Conservation (phyloP, 257 asterid genomes). For the Solanum sejunctum region DNA sequence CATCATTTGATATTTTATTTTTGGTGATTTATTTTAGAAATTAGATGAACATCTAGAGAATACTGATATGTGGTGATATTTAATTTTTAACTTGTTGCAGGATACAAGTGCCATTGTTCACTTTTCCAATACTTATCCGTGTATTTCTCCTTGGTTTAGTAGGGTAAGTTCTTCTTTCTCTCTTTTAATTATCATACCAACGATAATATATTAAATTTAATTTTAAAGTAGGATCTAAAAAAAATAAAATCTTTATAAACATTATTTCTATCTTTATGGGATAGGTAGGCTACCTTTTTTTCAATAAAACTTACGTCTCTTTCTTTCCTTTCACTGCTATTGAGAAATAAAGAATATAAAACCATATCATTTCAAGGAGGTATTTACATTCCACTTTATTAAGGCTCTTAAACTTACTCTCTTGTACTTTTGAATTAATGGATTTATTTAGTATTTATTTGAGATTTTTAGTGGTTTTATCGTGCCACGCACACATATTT, state of each 20-base stretch:
- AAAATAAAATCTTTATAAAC: too few relatives aligned
- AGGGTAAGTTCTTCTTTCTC: constrained; percentile 30
- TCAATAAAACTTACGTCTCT: background rate
- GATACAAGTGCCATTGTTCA: constrained; percentile 30
- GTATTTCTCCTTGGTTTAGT: constrained; percentile 53
- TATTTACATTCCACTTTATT: background rate
- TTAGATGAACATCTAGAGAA: background rate
- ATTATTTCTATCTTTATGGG: background rate
- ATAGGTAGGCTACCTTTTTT: background rate
- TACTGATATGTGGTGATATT: too few relatives aligned
- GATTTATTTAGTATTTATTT: background rate
- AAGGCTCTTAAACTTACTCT: background rate
- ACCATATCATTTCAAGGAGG: background rate
- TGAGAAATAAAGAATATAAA: background rate
- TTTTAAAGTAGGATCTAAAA: too few relatives aligned
- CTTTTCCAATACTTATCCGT: constrained; percentile 24
- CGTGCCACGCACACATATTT: background rate
- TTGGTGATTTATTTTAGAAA: background rate
- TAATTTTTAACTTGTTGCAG: constrained; percentile 16
- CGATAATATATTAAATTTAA: background rate
- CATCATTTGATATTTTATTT: background rate
- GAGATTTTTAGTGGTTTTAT: background rate
- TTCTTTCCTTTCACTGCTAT: background rate
- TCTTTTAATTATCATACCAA: background rate
- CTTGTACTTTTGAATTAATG: background rate